Conservation (phyloP, 345 rosid species). For the Acer negundo region DNA sequence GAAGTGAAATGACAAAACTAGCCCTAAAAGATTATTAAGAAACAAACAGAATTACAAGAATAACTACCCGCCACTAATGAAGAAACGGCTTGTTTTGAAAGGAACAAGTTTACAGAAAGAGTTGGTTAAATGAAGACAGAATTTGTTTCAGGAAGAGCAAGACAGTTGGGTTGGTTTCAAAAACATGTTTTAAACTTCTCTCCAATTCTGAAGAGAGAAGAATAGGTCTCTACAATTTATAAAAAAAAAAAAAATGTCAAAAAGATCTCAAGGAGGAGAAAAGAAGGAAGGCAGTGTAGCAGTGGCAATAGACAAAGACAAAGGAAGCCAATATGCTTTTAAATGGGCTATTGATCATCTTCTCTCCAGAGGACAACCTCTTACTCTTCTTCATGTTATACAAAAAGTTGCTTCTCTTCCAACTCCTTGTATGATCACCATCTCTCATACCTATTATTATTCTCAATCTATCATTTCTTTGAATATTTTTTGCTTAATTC, state of each 20-base stretch:
- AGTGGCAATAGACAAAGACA: constrained; percentile 78
- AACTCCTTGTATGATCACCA: constrained; percentile 28
- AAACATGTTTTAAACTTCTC: too few species aligned
- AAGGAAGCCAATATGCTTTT: constrained; percentile 73
- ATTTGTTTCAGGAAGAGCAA: not conserved
- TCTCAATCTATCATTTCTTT: not conserved
- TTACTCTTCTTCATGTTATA: constrained; percentile 74
- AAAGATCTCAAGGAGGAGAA: constrained; percentile 20
- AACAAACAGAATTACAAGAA: not conserved
- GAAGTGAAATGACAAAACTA: not conserved
- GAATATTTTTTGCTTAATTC: not conserved
- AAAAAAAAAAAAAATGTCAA: not conserved
- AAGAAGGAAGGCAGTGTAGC: constrained; percentile 37
- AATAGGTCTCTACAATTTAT: too few species aligned
- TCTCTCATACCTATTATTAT: too few species aligned
- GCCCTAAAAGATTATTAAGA: not conserved
- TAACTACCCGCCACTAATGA: not conserved
- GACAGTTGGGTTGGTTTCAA: not conserved
- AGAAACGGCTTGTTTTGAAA: not conserved
- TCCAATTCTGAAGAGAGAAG: too few species aligned
- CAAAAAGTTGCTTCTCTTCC: constrained; percentile 42
- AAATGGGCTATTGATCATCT: constrained; percentile 75
- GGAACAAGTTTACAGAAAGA: not conserved
- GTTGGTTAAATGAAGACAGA: too few species aligned
- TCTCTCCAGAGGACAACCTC: constrained; percentile 51